Percentiles rank a stretch among this genome's conserved stretches.
phyloP scores from a whole-genome alignment of 495 filamentous ascomycete species.

The Penicillium argentinense region DNA sequence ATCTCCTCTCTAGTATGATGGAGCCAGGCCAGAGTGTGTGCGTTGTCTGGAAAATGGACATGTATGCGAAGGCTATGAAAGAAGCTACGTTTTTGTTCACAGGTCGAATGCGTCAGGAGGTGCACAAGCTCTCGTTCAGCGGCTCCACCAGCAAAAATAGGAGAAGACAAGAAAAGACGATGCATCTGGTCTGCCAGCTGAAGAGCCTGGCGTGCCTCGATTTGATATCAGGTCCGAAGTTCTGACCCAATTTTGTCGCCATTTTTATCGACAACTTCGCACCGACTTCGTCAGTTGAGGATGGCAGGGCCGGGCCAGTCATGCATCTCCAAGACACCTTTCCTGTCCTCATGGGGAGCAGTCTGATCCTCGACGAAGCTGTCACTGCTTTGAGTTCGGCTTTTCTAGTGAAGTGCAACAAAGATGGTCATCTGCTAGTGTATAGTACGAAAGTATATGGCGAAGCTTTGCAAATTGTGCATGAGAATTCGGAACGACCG shows the following conservation, averaged over 20 bases:
- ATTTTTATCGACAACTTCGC: constrained; percentile 17
- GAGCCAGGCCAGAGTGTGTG: constrained; percentile 23
- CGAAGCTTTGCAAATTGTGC: constrained; percentile 19
- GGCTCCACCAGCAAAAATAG: background rate
- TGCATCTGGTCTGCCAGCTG: background rate
- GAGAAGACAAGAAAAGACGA: background rate
- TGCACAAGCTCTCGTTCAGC: constrained; percentile 4
- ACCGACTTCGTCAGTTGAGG: constrained; percentile 1
- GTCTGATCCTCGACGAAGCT: constrained; percentile 20
- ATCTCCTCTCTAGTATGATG: constrained; percentile 25
- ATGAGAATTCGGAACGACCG: constrained; percentile 14
- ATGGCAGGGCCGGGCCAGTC: background rate
- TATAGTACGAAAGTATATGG: constrained; percentile 26
- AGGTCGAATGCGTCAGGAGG: background rate
- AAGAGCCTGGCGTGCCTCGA: constrained; percentile 12
- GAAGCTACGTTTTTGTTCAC: constrained; percentile 19
- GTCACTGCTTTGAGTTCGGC: constrained; percentile 18
- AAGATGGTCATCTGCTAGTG: constrained; percentile 13
- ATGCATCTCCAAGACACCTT: constrained; percentile 17
- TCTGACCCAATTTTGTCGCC: constrained; percentile 14
- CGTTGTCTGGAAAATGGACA: constrained; percentile 31
- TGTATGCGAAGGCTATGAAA: constrained; percentile 26
- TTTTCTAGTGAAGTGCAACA: constrained; percentile 22
- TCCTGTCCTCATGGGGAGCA: constrained; percentile 11
- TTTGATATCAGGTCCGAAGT: constrained; percentile 16